phyloP scores from a whole-genome alignment of 768 basidiomycete species.

The Hortiboletus campestris region DNA sequence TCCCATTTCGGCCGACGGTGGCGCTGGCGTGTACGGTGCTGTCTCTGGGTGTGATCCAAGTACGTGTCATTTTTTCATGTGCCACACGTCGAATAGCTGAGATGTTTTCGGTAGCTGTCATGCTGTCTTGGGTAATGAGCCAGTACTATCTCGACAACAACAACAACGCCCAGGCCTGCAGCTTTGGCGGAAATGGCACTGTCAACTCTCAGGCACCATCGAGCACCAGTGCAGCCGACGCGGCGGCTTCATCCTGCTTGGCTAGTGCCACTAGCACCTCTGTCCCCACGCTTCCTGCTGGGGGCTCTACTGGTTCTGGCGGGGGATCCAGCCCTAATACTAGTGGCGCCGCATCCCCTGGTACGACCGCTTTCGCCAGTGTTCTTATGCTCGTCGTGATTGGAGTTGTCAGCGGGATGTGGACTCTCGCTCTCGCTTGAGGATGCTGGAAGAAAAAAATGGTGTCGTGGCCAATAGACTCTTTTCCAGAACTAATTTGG shows the following conservation, averaged over 20 bases:
- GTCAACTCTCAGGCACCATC: slow-evolving; percentile 58
- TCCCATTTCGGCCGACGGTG: slow-evolving; percentile 71
- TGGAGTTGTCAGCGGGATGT: slow-evolving; percentile 41
- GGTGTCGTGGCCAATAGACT: slow-evolving; percentile 9
- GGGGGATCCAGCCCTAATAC: slow-evolving; percentile 23
- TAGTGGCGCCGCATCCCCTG: slow-evolving; percentile 23
- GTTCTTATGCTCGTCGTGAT: slow-evolving; percentile 36
- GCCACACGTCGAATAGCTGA: not conserved
- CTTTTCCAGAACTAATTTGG: not conserved
- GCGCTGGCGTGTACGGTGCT: slow-evolving; percentile 71
- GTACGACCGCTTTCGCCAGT: slow-evolving; percentile 38
- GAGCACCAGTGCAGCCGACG: slow-evolving; percentile 43
- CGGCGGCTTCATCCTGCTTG: slow-evolving; percentile 66
- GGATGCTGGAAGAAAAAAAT: not conserved
- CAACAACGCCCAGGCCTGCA: slow-evolving; percentile 61
- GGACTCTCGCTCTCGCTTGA: slow-evolving; percentile 41
- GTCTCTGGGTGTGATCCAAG: slow-evolving; percentile 79
- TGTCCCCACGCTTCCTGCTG: slow-evolving; percentile 51
- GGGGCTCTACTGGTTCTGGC: slow-evolving; percentile 20
- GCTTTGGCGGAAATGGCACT: slow-evolving; percentile 83
- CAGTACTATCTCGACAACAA: slow-evolving; percentile 67
- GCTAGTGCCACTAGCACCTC: slow-evolving; percentile 61
- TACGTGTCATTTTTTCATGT: slow-evolving; percentile 35
- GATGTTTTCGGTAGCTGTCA: slow-evolving; percentile 49
- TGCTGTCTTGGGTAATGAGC: slow-evolving; percentile 82